Percentiles rank a stretch among this genome's conserved stretches.
These are phyloP conservation scores for Diophrys sp. DNA, from an alignment of 73 alveolate species.

Conservation along the genomic window DNA sequence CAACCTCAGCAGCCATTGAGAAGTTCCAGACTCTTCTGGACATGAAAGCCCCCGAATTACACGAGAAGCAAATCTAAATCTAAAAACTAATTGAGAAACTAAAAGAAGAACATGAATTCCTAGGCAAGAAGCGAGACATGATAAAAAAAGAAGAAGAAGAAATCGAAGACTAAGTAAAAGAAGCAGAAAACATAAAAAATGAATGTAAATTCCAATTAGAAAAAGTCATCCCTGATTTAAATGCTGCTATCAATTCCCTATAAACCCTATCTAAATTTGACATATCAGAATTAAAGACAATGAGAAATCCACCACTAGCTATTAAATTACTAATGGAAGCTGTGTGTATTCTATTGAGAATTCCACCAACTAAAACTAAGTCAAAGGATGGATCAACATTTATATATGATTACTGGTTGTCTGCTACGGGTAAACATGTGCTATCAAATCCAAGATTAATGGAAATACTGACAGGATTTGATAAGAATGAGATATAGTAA, in stretches of 20 bases:
- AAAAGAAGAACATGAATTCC: conserved; percentile 85
- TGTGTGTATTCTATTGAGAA: conserved; percentile 51
- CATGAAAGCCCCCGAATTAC: conserved; percentile 70
- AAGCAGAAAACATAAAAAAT: conserved; percentile 80
- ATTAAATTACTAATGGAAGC: conserved; percentile 82
- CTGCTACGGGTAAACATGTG: conserved; percentile 65
- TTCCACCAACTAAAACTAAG: conserved; percentile 59
- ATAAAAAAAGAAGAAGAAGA: conserved; percentile 89
- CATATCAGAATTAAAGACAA: conserved; percentile 87
- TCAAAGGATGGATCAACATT: conserved; percentile 44
- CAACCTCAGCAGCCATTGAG: conserved; percentile 76
- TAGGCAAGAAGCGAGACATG: conserved; percentile 84
- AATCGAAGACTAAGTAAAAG: conserved; percentile 76
- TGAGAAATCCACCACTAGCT: conserved; percentile 92
- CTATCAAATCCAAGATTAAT: conserved; percentile 72
- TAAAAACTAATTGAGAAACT: conserved; percentile 68
- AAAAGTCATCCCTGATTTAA: conserved; percentile 91
- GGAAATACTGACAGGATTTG: conserved; percentile 60
- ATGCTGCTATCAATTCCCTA: conserved; percentile 90
- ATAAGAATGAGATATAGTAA: conserved; percentile 61
- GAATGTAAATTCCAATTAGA: conserved; percentile 84
- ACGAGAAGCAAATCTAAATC: conserved; percentile 76
- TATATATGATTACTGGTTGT: conserved; percentile 52
- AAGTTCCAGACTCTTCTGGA: conserved; percentile 68
- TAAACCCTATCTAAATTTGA: conserved; percentile 84